Percentiles rank a stretch among this genome's conserved stretches.
Conservation (phyloP, 1,284 basidiomycete genomes). For the Agroathelia rolfsii region DNA sequence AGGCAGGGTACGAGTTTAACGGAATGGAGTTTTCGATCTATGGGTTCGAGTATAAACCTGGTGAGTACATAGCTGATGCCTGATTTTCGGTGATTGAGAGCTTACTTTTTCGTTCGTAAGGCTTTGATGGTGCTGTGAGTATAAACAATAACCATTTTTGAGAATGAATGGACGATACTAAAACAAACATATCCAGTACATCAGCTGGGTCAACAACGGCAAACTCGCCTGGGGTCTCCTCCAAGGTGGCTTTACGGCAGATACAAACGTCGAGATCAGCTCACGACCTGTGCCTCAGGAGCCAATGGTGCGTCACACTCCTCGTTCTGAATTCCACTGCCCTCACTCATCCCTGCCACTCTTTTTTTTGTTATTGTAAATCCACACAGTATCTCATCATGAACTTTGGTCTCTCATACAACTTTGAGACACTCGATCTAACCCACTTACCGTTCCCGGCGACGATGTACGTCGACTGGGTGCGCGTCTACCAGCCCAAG, state of each 20-base stretch:
- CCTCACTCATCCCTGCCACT: background rate
- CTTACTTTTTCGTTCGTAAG: conserved; percentile 3
- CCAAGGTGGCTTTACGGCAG: conserved; percentile 43
- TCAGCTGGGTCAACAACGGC: conserved; percentile 48
- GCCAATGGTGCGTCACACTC: conserved; percentile 39
- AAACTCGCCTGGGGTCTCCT: conserved; percentile 50
- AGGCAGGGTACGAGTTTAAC: conserved; percentile 30
- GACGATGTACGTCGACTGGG: conserved; percentile 47
- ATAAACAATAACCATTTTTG: too few species aligned
- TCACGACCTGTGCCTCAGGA: conserved; percentile 53
- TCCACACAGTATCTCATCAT: conserved; percentile 33
- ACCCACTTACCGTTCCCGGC: conserved; percentile 23
- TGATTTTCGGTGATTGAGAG: too few species aligned
- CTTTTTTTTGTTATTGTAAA: background rate
- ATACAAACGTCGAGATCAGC: conserved; percentile 39
- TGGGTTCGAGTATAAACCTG: conserved; percentile 53
- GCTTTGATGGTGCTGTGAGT: conserved; percentile 25
- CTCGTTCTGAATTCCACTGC: background rate
- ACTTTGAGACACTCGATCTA: conserved; percentile 41
- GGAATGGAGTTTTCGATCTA: conserved; percentile 43
- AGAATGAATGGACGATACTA: background rate
- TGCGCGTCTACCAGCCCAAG: conserved; percentile 47
- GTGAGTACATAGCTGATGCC: conserved; percentile 18
- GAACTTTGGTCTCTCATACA: conserved; percentile 45
- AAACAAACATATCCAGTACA: conserved; percentile 27